Evolutionary conservation across 176 grass and related monocot species (phyloP), one percentile per base, ranked within the genome.

Genomic region (Paspalum notatum): DNA sequence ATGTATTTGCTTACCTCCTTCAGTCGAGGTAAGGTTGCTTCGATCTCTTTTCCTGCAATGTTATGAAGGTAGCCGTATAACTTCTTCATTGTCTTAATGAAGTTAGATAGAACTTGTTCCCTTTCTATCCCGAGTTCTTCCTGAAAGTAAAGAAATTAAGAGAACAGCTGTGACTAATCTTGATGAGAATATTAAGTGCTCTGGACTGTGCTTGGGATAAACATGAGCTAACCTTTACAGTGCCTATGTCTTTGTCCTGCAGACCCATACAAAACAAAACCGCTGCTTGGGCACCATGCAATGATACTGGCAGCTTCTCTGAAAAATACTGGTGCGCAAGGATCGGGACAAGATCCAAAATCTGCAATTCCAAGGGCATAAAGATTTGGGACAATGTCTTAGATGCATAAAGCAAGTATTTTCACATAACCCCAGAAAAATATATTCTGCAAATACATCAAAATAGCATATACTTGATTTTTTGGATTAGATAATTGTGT

Each of bases 191-290:
- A 40, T 41, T 46, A 64, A 26, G 44, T 66, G 69, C 38, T 45
- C 20, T 80, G 46, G 15, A 14, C 22, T 83, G 47, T 27, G 1
- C 46, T 69, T 48, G 3, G 77, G 67, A 51, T 43, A 83, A 83
- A 83, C 57, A 37, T 58, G 18, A 75, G 39, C 86, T 79, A 27
- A 98, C 96, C 92, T 93, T 95, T 57, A 89, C 65, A 80, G 71
- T 63, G 68, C 87, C 72, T 70, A 98, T 40, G 26, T 98, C 96
- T 49, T 93, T 91, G 84, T 93, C 91, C 85, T 98, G 92, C 43
- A 98, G 85, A 76, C 92, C 96, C 90, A 93, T 93, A 79, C 90
- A 98, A 82, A 98, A 87, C 69, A 98, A 80, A 62, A 98, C 91
- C 51, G 90, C 75, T 64, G 86, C 88, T 93, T 98, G 96, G 13